Base-by-base conservation (phyloP, 2,329 filamentous ascomycete species). In the Pezicula neosporulosa region DNA sequence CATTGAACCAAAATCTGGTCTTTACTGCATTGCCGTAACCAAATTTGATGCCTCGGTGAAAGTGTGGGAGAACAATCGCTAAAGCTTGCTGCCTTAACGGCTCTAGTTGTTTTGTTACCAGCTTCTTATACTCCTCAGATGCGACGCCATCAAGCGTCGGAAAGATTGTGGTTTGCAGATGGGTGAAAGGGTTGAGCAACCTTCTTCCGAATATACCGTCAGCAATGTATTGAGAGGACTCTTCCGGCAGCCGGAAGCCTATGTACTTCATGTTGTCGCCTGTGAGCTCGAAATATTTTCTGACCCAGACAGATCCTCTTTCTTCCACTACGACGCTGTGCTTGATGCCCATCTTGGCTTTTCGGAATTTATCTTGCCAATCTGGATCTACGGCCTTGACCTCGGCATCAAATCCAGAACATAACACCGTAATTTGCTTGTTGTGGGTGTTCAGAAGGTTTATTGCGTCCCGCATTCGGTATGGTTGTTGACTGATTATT, bases 171-270 rank as follows among this genome's bases (percentile, higher is more conserved):
- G 96, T 81, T 66, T 93, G 85, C 57, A 87, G 84, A 49, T 90
- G 87, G 4, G 89, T 87, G 60, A 96, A 83, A 80, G 86, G 93
- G 66, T 87, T 89, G 12, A 96, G 79, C 36, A 96, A 77, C 44
- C 89, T 83, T 21, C 90, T 78, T 27, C 89, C 84, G 57, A 97
- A 83, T 41, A 97, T 74, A 33, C 90, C 94, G 47, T 82, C 85
- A 52, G 90, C 91, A 46, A 97, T 77, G 68, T 97, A 97, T 68
- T 90, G 88, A 67, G 93, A 92, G 16, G 97, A 77, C 70, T 99
- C 94, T 38, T 91, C 85, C 0, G 94, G 91, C 5, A 99, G 77
- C 53, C 92, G 87, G 53, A 95, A 82, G n/a, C 91, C 91, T 55
- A 97, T 82, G 65, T 97, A 92, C 63, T 93, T 86, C 65, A 95